These are phyloP conservation scores for Colletotrichum sp. DNA, from an alignment of 2,329 filamentous ascomycete genomes.

Conservation along the genomic window DNA sequence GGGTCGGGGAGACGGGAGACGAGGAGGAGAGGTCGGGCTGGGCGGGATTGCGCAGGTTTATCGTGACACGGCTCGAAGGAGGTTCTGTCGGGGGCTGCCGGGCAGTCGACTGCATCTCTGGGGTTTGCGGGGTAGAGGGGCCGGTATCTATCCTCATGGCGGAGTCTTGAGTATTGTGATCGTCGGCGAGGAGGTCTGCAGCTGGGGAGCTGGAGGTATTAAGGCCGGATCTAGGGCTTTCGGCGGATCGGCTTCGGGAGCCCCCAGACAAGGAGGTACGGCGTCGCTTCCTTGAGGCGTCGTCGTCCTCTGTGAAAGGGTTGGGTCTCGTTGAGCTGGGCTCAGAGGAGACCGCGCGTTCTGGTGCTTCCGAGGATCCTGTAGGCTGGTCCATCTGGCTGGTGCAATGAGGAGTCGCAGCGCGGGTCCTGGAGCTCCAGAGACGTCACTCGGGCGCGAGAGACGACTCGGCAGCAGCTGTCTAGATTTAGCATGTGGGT, in stretches of 20 bases:
- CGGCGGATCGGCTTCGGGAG: constrained; percentile 59
- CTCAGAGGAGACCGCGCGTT: constrained; percentile 67
- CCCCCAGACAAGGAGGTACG: constrained; percentile 59
- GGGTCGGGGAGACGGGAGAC: constrained; percentile 47
- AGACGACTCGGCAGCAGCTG: constrained; percentile 59
- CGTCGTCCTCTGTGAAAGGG: constrained; percentile 65
- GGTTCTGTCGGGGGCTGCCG: constrained; percentile 42
- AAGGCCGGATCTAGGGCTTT: constrained; percentile 40
- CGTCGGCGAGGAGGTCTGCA: constrained; percentile 27
- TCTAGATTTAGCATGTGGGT: constrained; percentile 63
- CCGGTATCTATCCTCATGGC: constrained; percentile 48
- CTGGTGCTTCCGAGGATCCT: constrained; percentile 55
- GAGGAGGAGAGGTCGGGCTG: constrained; percentile 45
- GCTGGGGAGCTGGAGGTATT: constrained; percentile 36
- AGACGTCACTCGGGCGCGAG: constrained; percentile 57
- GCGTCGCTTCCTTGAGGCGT: constrained; percentile 64
- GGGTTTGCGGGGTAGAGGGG: constrained; percentile 46
- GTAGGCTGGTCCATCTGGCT: constrained; percentile 61
- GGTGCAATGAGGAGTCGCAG: constrained; percentile 38
- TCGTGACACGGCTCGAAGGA: constrained; percentile 63
- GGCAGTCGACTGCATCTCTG: constrained; percentile 37
- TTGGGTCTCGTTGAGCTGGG: constrained; percentile 67
- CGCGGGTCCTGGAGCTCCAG: constrained; percentile 50
- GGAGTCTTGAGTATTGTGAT: constrained; percentile 28
- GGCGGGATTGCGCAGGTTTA: constrained; percentile 59